Conservation (phyloP, 2,329 filamentous ascomycete genomes). For the Microdochium trichocladiopsis region DNA sequence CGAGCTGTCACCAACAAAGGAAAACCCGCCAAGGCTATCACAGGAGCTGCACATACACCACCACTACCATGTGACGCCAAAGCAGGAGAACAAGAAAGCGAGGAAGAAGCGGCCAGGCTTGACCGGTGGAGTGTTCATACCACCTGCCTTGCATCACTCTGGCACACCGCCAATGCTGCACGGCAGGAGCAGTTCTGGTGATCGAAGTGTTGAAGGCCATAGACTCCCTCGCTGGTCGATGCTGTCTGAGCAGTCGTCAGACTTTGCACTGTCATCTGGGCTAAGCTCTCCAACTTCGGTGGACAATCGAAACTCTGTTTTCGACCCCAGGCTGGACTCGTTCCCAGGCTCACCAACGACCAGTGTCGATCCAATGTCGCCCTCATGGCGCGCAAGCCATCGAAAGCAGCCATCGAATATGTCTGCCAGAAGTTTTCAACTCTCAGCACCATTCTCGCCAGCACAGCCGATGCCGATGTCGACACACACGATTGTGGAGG, state of each 20-base stretch:
- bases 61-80: conserved; percentile 72
- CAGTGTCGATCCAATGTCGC: conserved; percentile 61
- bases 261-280: conserved; percentile 63
- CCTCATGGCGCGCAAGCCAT: conserved; percentile 43
- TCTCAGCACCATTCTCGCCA: conserved; percentile 16
- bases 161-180: conserved; percentile 32
- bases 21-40: conserved; percentile 36
- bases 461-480: conserved; percentile 12
- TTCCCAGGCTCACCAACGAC: conserved; percentile 79
- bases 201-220: conserved; percentile 9
- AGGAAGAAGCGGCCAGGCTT: conserved; percentile 68
- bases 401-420: conserved; percentile 49
- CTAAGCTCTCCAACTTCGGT: conserved; percentile 72
- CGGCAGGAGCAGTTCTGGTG: conserved; percentile 7
- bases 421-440: conserved; percentile 42
- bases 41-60: conserved; percentile 90
- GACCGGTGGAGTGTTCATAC: conserved; percentile 55
- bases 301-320: conserved; percentile 65
- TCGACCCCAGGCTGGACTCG: conserved; percentile 66
- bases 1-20: conserved; percentile 22
- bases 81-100: conserved; percentile 52
- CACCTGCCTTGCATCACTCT: conserved; percentile 29
- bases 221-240: conserved; percentile 58
- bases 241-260: conserved; percentile 53
- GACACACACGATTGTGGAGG: conserved; percentile 18